phyloP scores from a whole-genome alignment of 192 early-diverging fungal genomes.

The Rhizophagus prolifer region DNA sequence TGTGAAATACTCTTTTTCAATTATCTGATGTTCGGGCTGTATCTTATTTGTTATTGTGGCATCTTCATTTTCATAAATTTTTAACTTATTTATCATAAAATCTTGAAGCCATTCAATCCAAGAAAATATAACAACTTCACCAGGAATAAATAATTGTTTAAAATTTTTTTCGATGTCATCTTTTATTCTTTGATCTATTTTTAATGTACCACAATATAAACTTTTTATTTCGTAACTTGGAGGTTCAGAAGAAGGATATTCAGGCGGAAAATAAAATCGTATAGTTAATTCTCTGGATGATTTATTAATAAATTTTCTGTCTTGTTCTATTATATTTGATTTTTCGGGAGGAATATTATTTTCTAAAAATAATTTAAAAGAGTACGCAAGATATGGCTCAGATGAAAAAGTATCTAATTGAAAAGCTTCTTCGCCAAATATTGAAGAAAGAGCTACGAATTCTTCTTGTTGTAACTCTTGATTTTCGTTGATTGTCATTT shows the following conservation, averaged over 20 bases:
- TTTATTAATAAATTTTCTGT: not conserved
- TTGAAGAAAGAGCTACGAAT: not conserved
- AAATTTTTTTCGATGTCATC: slow-evolving; percentile 50
- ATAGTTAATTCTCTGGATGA: slow-evolving; percentile 2
- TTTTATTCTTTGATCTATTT: slow-evolving; percentile 42
- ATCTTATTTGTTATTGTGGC: not conserved
- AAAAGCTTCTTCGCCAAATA: not conserved
- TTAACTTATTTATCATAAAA: slow-evolving; percentile 43
- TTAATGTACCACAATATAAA: slow-evolving; percentile 51
- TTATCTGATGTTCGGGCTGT: not conserved
- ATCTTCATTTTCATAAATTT: slow-evolving; percentile 10
- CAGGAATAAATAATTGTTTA: slow-evolving; percentile 52
- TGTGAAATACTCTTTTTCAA: not conserved
- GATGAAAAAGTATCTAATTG: not conserved
- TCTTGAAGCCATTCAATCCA: slow-evolving; percentile 61
- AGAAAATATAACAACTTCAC: slow-evolving; percentile 66
- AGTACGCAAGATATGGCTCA: slow-evolving; percentile 12
- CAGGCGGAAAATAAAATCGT: slow-evolving; percentile 45
- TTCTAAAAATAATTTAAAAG: slow-evolving; percentile 40
- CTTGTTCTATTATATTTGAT: not conserved
- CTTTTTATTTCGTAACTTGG: slow-evolving; percentile 54
- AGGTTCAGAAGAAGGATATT: slow-evolving; percentile 46
- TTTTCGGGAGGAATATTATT: slow-evolving; percentile 29
- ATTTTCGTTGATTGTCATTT: not conserved
- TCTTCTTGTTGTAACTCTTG: not conserved